Evolutionary conservation across 106 monocot genomes (phyloP).

Genomic region (Xerophyta viscosa): DNA sequence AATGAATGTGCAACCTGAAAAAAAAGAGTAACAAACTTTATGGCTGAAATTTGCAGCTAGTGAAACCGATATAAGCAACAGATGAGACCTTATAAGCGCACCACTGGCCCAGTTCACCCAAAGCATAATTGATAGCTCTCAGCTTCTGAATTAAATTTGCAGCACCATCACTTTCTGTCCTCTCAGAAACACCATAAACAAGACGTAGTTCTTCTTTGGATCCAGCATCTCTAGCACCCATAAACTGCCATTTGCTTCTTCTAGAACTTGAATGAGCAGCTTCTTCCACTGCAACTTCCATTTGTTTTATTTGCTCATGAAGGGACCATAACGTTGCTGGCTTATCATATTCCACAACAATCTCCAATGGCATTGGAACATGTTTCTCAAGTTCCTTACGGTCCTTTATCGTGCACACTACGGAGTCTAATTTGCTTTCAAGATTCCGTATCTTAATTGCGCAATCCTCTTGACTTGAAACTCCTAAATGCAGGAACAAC

Average conservation of each 20-base stretch:
- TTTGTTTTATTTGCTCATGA: conserved; percentile 87
- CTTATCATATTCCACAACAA: conserved; percentile 79
- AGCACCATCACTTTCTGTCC: conserved; percentile 99
- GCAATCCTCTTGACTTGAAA: conserved; percentile 97
- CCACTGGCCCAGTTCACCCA: conserved; percentile 97
- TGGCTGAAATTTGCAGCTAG: neutral
- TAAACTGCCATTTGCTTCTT: conserved; percentile 99
- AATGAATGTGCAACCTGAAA: conserved; percentile 88
- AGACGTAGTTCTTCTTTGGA: conserved; percentile 91
- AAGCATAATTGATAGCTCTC: conserved; percentile 91
- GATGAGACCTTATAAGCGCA: conserved; percentile 84
- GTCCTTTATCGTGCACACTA: conserved; percentile 97
- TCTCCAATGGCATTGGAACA: conserved; percentile 90
- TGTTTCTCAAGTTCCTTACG: conserved; percentile 88
- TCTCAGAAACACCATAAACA: conserved; percentile 95
- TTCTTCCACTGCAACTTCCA: conserved; percentile 83
- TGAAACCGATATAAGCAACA: neutral
- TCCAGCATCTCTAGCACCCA: conserved; percentile 99
- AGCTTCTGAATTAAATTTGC: conserved; percentile 93
- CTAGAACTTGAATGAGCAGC: conserved; percentile 75
- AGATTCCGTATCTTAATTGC: conserved; percentile 97
- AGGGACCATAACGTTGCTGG: conserved; percentile 77
- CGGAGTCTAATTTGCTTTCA: conserved; percentile 95
- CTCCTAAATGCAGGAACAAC: conserved; percentile 45
- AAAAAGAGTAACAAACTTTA: conserved; percentile 9